A percentile compares a stretch with the other conserved stretches of the same genome.
Evolutionary conservation across 306 rosid genomes (phyloP).

Genomic region (Gleditsia sinensis): DNA sequence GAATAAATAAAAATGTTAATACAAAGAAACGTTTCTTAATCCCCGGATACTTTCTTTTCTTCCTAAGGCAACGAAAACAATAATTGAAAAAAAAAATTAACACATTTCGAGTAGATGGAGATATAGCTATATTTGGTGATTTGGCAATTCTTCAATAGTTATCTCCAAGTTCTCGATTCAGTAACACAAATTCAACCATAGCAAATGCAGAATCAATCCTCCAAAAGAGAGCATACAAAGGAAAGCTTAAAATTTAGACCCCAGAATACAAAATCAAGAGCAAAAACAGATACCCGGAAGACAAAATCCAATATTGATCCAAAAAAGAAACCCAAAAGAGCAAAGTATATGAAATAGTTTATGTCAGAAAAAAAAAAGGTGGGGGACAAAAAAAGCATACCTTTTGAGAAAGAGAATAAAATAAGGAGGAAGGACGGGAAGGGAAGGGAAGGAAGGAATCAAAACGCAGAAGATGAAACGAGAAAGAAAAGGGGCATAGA

Average conservation of each 20-base stretch:
- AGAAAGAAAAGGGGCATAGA: not conserved
- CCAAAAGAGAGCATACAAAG: not conserved
- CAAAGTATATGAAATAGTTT: not conserved
- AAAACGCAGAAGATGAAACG: not conserved
- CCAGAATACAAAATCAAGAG: not conserved
- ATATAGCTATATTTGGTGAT: not conserved
- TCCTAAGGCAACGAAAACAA: conserved; percentile 2
- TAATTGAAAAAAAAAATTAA: not conserved
- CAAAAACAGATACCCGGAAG: conserved; percentile 25
- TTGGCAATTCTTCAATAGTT: not conserved
- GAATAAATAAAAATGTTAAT: not conserved
- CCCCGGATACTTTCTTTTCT: not conserved
- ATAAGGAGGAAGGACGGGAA: not conserved
- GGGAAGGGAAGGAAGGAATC: not conserved
- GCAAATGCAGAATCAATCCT: conserved; percentile 4
- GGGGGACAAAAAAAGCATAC: conserved; percentile 9
- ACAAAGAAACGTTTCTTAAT: not conserved
- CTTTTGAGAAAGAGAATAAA: not conserved
- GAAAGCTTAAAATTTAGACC: not conserved
- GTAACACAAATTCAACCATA: not conserved
- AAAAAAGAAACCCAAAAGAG: not conserved
- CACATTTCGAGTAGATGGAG: not conserved
- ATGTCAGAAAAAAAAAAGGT: not conserved
- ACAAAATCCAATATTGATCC: conserved; percentile 14
- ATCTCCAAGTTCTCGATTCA: not conserved